Evolutionary conservation across 495 filamentous ascomycete species (phyloP).

Genomic region (Lasiosphaeria miniovina): DNA sequence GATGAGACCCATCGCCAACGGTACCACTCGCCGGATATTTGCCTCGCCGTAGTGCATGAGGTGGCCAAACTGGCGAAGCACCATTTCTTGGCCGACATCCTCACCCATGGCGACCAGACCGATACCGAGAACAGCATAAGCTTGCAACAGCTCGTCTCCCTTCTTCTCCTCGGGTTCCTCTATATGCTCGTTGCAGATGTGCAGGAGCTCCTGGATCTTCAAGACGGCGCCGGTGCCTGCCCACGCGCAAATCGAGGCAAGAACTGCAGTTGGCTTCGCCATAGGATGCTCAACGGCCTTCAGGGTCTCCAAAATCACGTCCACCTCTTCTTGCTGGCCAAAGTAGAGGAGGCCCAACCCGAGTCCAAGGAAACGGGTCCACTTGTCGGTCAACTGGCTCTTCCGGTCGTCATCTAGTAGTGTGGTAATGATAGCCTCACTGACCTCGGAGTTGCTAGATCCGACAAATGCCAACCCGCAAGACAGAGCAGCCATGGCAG

Average conservation of each 20-base stretch:
- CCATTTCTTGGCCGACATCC: constrained; percentile 98
- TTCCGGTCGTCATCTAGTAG: constrained; percentile 87
- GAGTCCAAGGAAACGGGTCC: constrained; percentile 93
- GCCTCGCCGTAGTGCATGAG: constrained; percentile 98
- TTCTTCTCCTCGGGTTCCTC: constrained; percentile 89
- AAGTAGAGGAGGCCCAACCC: constrained; percentile 94
- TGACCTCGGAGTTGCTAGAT: constrained; percentile 82
- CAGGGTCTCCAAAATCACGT: constrained; percentile 89
- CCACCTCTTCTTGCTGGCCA: constrained; percentile 94
- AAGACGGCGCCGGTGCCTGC: constrained; percentile 94
- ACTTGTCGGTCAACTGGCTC: constrained; percentile 90
- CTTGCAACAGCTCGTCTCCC: constrained; percentile 87
- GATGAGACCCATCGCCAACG: constrained; percentile 94
- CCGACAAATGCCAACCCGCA: constrained; percentile 91
- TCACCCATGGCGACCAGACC: constrained; percentile 97
- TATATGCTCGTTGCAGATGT: constrained; percentile 96
- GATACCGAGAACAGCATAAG: constrained; percentile 92
- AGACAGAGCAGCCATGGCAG: constrained; percentile 91
- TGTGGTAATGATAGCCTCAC: constrained; percentile 82
- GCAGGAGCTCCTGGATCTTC: constrained; percentile 92
- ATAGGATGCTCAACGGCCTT: constrained; percentile 96
- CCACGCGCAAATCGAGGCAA: constrained; percentile 96
- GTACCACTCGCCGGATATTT: constrained; percentile 94
- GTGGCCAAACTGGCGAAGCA: constrained; percentile 93
- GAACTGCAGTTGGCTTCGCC: constrained; percentile 82